Base-by-base conservation (phyloP, 1,284 basidiomycete genomes). In the Boletus mariae region DNA sequence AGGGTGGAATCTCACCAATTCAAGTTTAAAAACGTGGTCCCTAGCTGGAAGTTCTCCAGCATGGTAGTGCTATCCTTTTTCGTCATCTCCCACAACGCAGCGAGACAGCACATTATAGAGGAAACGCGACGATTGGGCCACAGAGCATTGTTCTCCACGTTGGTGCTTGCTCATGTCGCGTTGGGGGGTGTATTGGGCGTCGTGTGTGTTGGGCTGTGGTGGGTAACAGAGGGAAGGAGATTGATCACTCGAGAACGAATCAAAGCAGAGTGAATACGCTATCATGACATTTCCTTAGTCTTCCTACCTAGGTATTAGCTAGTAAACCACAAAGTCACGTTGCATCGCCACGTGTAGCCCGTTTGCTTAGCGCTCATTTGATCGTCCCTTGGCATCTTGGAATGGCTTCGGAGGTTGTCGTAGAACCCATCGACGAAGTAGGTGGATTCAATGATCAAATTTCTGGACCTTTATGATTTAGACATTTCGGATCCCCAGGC, bases 181-280 rank as follows among this genome's bases (percentile, higher is more conserved):
- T 50, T 76, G 37, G 80, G 80, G 9, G 71, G 59, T 35, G 57
- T 60, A 1, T 51, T 81, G 47, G 75, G 72, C 4, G 49, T 77
- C 13, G 28, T 60, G 2, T 81, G 74, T 58, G 45, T 77, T 29
- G 66, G 61, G n/a, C 57, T 66, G 25, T 82, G 80, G 80, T 82
- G 78, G 79, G 57, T 64, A 31, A 69, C 71, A 23, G 58, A 60
- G 44, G 64, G 67, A n/a, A 65, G 49, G 17, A 47, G 40, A n/a
- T 43, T 70, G 47, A 35, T 69, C 9, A 29, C 56, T 47, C 61
- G 56, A 45, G 41, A 28, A 29, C 59, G 55, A 41, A 37, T 52
- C 26, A 67, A 67, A 46, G 42, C 25, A 47, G 64, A 63, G 28
- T 67, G 69, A 54, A 50, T 43, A 47, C 4, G 20, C 20, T 20